phyloP scores from a whole-genome alignment of 2,329 filamentous ascomycete genomes.

The Diatrype stigma region DNA sequence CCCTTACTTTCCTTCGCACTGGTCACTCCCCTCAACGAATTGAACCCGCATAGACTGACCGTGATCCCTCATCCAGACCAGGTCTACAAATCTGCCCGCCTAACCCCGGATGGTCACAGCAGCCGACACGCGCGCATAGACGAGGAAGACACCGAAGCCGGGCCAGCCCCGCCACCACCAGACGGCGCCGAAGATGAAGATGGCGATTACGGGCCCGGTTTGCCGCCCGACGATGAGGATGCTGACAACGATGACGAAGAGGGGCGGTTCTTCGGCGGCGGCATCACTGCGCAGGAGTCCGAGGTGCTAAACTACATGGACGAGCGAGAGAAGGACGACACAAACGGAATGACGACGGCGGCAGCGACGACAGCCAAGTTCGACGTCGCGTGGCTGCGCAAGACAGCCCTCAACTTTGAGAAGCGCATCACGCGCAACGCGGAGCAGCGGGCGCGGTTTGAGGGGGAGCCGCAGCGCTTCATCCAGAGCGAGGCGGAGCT shows the following conservation, averaged over 20 bases:
- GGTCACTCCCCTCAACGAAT: background rate
- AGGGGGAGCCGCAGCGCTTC: constrained; percentile 25
- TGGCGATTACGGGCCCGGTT: constrained; percentile 25
- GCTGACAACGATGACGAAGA: constrained; percentile 88
- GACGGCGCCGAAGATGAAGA: constrained; percentile 44
- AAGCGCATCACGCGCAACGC: constrained; percentile 88
- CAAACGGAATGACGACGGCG: constrained; percentile 1
- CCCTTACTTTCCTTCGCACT: constrained; percentile 1
- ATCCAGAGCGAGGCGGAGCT: constrained; percentile 67
- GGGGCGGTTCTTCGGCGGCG: constrained; percentile 91
- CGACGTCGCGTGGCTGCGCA: constrained; percentile 78
- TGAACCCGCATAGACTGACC: background rate
- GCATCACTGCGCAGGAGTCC: constrained; percentile 75
- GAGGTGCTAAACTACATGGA: constrained; percentile 88
- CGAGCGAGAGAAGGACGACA: constrained; percentile 31
- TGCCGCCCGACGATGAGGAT: constrained; percentile 40
- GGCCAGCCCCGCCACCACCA: constrained; percentile 48
- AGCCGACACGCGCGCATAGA: constrained; percentile 44
- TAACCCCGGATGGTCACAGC: constrained; percentile 38
- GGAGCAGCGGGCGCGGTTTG: constrained; percentile 65
- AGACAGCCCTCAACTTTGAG: constrained; percentile 78
- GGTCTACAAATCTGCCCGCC: constrained; percentile 60
- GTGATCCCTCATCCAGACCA: constrained; percentile 40
- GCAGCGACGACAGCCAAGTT: constrained; percentile 63
- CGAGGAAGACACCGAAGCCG: constrained; percentile 42